Evolutionary conservation across 257 asterid genomes (phyloP).

Genomic region (Mentha longifolia): DNA sequence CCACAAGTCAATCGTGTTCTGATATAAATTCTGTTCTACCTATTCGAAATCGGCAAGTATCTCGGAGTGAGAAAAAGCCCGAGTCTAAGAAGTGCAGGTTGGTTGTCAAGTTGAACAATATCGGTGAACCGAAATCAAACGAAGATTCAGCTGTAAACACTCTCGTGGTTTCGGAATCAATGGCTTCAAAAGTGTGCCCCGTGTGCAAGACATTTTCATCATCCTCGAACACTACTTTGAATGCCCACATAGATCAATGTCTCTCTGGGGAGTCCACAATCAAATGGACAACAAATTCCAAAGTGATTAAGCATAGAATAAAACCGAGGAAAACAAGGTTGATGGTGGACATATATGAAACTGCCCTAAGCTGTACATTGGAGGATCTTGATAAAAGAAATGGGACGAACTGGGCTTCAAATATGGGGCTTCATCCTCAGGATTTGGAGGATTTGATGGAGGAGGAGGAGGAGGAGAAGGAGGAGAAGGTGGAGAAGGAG

Average conservation of each 20-base stretch:
- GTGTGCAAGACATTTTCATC: constrained; percentile 94
- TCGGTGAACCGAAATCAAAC: constrained; percentile 43
- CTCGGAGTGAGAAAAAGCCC: constrained; percentile 34
- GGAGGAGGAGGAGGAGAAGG: constrained; percentile 37
- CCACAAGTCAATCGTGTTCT: constrained; percentile 49
- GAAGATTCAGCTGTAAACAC: constrained; percentile 47
- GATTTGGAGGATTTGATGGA: constrained; percentile 45
- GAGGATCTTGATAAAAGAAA: constrained; percentile 95
- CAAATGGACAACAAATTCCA: constrained; percentile 51
- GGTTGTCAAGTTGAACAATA: constrained; percentile 51
- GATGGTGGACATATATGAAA: constrained; percentile 76
- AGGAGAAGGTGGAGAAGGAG: constrained; percentile 17
- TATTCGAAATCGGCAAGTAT: constrained; percentile 30
- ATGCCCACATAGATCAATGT: constrained; percentile 96
- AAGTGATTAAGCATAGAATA: constrained; percentile 67
- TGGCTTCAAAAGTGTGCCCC: constrained; percentile 95
- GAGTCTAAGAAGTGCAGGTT: constrained; percentile 60
- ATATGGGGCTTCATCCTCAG: constrained; percentile 41
- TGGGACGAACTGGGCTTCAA: constrained; percentile 78
- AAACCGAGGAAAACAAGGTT: constrained; percentile 69
- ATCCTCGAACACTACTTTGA: constrained; percentile 92
- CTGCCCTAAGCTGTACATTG: constrained; percentile 70
- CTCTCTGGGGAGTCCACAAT: constrained; percentile 70
- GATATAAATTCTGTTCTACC: constrained; percentile 47
- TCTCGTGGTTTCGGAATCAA: constrained; percentile 56